phyloP scores from a whole-genome alignment of 768 basidiomycete species.

The Fomitopsis serialis region DNA sequence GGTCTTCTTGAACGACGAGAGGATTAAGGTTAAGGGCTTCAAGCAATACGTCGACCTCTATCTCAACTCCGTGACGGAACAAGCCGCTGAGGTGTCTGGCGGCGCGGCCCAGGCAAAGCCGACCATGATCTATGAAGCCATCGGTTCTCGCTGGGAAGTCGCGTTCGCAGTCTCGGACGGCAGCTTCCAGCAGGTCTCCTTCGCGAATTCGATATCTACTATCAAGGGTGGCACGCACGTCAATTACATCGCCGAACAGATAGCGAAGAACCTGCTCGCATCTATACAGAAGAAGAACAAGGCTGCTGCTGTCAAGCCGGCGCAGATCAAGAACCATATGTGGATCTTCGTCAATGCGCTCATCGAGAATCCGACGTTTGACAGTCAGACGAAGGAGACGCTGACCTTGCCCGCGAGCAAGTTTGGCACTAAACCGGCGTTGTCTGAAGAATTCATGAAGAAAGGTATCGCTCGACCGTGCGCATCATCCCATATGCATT shows the following conservation, averaged over 20 bases:
- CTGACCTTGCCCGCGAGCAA: conserved; percentile 82
- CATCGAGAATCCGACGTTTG: conserved; percentile 97
- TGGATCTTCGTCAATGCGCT: conserved; percentile 96
- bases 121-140: conserved; percentile 75
- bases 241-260: conserved; percentile 74
- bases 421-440: conserved; percentile 80
- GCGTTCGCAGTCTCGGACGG: conserved; percentile 95
- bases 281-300: conserved; percentile 97
- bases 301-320: conserved; percentile 86
- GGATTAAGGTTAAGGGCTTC: conserved; percentile 91
- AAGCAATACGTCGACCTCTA: conserved; percentile 97
- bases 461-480: conserved; percentile 81
- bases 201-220: conserved; percentile 96
- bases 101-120: conserved; percentile 77
- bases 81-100: conserved; percentile 62
- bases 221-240: conserved; percentile 97
- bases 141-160: conserved; percentile 87
- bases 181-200: conserved; percentile 89
- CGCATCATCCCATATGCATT: background rate
- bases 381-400: conserved; percentile 98
- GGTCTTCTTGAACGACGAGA: conserved; percentile 88
- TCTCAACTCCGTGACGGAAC: conserved; percentile 68
- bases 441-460: conserved; percentile 94
- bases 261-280: conserved; percentile 78
- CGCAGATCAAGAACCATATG: conserved; percentile 96